Base-by-base conservation (phyloP, 1,139 yeast genomes). In the Sugiyamaella grinbergsii region DNA sequence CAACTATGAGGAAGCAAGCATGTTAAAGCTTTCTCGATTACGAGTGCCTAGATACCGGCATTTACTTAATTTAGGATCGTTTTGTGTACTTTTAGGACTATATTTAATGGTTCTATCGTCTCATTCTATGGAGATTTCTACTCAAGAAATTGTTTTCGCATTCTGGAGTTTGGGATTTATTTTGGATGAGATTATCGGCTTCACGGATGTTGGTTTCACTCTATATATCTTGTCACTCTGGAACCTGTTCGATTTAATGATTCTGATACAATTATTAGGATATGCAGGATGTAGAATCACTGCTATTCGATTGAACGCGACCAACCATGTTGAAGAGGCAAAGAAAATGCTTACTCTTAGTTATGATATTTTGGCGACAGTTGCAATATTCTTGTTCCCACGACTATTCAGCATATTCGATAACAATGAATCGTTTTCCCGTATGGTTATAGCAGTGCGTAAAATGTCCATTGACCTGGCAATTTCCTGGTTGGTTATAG, bases 381-480 rank as follows among this genome's bases (percentile, higher is more conserved):
- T 79, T 3, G 80, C 84, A 0, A 79, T 81, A 32, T 68, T 80
- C 26, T 65, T 81, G 34, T 70, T 81, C 36, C 85, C 85, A 0
- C 64, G 85, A 32, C 70, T 79, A 47, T 72, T 81, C 36, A 74
- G 82, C 2, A 72, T 79, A 2, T 73, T 81, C 56, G 82, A 80
- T 63, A 77, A 77, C 55, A 78, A 78, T 59, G 76, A 75, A 54
- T 77, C 78, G 51, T 79, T 80, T 68, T 77, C 80, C 50, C 68
- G 79, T 63, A 77, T 80, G 56, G 71, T 80, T 11, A 68, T 79
- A 28, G 75, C 82, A 13, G 74, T 78, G 46, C 73, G 80, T 51
- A 74, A 75, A 57, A 81, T 81, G 85, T 69, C 76, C 41, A 72
- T 78, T 64, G 82, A 79, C 58, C 71, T 80, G 59, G 63, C 78